Evolutionary conservation across 2,329 filamentous ascomycete genomes (phyloP), one percentile per base, ranked within the genome.

Genomic region (Pseudocercospora vitis): DNA sequence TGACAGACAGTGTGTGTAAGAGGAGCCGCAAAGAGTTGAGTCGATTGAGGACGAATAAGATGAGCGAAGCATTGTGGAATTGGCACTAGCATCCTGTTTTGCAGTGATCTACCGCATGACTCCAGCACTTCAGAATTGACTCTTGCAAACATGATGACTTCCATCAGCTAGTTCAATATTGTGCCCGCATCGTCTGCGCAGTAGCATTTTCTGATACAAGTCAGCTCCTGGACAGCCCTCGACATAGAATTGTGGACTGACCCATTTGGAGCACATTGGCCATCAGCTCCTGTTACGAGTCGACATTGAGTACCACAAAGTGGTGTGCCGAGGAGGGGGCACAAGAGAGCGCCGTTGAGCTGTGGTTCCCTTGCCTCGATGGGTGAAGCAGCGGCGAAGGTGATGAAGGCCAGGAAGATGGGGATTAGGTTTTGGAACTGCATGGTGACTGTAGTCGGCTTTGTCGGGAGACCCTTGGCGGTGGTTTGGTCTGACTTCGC

Each of bases 181-280:
- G 52, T 53, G 21, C 50, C 49, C 11, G 33, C 14, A 7, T 53
- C 56, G 16, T 56, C 56, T 3, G 52, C 48, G 29, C 52, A 57
- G 24, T 48, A 57, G 23, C 55, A 57, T 54, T 54, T 57, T 4
- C 51, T 57, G 44, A 7, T 8, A 40, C 11, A 9, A 24, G 14
- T 52, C 11, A 39, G 21, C 53, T 19, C 24, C 29, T 37, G 4
- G 23, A 9, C 21, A 12, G 3, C 6, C 14, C 5, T 32, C 9
- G 23, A n/a, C 3, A 11, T 31, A 12, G 18, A n/a, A 16, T 19
- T 26, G 9, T 7, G 19, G 21, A 39, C 55, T 18, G 37, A 57
- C 55, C 50, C 21, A 16, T 52, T 52, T 1, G 55, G 55, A n/a
- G 55, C 52, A 29, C 55, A 57, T 29, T 57, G 55, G 26, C 55